phyloP scores from a whole-genome alignment of 2,329 filamentous ascomycete species.

The Penicillium oxalicum region DNA sequence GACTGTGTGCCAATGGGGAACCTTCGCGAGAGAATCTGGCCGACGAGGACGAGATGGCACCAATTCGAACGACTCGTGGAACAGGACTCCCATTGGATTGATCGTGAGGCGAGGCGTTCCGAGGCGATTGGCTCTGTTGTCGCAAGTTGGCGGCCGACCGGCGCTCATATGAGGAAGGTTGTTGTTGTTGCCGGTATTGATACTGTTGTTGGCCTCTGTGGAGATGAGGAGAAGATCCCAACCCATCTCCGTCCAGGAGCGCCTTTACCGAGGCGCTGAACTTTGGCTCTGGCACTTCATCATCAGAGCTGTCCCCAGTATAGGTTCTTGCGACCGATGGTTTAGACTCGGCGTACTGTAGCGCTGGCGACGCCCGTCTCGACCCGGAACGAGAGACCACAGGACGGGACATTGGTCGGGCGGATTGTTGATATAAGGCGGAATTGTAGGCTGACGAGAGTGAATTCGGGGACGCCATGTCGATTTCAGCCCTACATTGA shows the following conservation, averaged over 20 bases:
- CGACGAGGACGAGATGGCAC: slow-evolving; percentile 25
- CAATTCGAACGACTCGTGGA: slow-evolving; percentile 38
- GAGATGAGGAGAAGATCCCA: slow-evolving; percentile 45
- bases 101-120: slow-evolving; percentile 33
- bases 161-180: slow-evolving; percentile 22
- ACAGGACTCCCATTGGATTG: slow-evolving; percentile 38
- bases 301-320: slow-evolving; percentile 81
- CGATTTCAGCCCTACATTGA: slow-evolving; percentile 22
- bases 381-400: slow-evolving; percentile 31
- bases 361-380: slow-evolving; percentile 29
- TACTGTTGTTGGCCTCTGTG: slow-evolving; percentile 20
- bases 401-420: slow-evolving; percentile 35
- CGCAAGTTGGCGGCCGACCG: slow-evolving; percentile 22
- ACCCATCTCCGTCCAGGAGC: slow-evolving; percentile 55
- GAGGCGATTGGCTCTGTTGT: slow-evolving; percentile 29
- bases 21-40: slow-evolving; percentile 31
- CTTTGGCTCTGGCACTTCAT: slow-evolving; percentile 85
- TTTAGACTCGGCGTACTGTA: slow-evolving; percentile 15
- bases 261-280: slow-evolving; percentile 89
- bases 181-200: slow-evolving; percentile 16
- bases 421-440: slow-evolving; percentile 31
- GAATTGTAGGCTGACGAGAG: slow-evolving; percentile 32
- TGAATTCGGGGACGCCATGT: slow-evolving; percentile 36
- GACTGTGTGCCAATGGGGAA: slow-evolving; percentile 35
- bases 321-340: slow-evolving; percentile 24